These are phyloP conservation scores for Biscutella laevigata DNA, from an alignment of 441 rosid genomes.

Conservation along the genomic window DNA sequence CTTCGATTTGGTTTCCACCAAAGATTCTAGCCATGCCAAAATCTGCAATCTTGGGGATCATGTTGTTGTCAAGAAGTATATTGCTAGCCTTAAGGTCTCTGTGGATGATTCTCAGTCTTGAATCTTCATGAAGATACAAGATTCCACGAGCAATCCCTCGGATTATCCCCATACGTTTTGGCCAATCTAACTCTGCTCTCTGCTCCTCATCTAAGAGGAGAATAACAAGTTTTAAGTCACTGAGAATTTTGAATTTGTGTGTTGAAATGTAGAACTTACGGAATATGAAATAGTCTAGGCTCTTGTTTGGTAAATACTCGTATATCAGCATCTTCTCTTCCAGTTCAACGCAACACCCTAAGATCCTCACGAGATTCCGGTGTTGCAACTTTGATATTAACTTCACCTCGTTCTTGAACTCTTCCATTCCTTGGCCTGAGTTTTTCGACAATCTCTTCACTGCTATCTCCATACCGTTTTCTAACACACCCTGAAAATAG, in stretches of 20 bases:
- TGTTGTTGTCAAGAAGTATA: constrained; percentile 40
- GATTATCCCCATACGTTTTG: constrained; percentile 24
- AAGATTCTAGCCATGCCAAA: constrained; percentile 63
- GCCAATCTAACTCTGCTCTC: constrained; percentile 27
- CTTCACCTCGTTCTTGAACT: constrained; percentile 50
- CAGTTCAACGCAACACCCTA: constrained; percentile 43
- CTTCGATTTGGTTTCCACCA: constrained; percentile 43
- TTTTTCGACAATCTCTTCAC: constrained; percentile 42
- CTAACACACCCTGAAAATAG: constrained; percentile 39
- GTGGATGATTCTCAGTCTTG: too few relatives aligned
- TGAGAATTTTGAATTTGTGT: not conserved
- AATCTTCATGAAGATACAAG: constrained; percentile 69
- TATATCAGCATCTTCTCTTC: constrained; percentile 54
- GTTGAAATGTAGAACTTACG: constrained; percentile 21
- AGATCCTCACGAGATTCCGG: constrained; percentile 53
- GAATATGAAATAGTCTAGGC: constrained; percentile 46
- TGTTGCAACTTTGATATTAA: constrained; percentile 56
- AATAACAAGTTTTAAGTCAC: not conserved
- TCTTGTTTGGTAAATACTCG: constrained; percentile 46
- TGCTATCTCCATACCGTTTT: constrained; percentile 42
- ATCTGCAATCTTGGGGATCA: constrained; percentile 70
- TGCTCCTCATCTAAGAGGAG: constrained; percentile 25
- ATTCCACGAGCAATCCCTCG: constrained; percentile 66
- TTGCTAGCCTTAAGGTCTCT: constrained; percentile 67
- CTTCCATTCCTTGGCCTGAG: constrained; percentile 50